Evolutionary conservation across 805 yeast species (phyloP), one percentile per base, ranked within the genome.

Genomic region (Naumovozyma baii): DNA sequence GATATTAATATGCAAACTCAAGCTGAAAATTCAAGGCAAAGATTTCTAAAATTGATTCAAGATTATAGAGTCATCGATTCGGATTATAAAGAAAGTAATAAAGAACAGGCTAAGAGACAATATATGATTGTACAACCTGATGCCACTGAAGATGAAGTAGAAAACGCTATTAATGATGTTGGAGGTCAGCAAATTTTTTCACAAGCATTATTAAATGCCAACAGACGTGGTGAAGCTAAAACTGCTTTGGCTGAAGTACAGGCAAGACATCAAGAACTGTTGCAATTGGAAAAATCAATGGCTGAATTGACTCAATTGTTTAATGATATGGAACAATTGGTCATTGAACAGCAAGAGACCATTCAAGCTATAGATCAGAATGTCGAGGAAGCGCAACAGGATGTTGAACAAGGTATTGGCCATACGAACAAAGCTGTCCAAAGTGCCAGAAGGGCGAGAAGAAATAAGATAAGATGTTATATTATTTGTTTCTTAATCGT

Each of bases 201-300:
- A 43, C 95, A 87, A 65, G 96, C 96, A 30, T 71, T 86, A 48
- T 70, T 81, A 68, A 82, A 82, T 64, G 80, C 87, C 39, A 83
- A 84, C 59, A 80, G 94, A 66, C 76, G 87, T 58, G 95, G 95
- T 52, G 96, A 92, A 66, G 96, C 97, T 33, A 78, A 92, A 62
- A 78, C 96, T 26, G 97, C 94, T 2, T 73, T 92, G 52, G 84
- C 86, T 55, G 97, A 92, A 67, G 97, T 92, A 41, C 96, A 90
- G 67, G 79, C 83, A 38, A 80, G 98, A 68, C 97, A 92, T 68
- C 80, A 83, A 61, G 97, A 92, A 68, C 77, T 92, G 57, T 83
- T 85, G 68, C 84, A 86, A 69, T 81, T 92, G 64, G 97, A 90
- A 66, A 80, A 85, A 67, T 82, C 95, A 43, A 87, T 92, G 83